Evolutionary conservation across 2,329 filamentous ascomycete species (phyloP).

Genomic region (Penicillium occitanis): DNA sequence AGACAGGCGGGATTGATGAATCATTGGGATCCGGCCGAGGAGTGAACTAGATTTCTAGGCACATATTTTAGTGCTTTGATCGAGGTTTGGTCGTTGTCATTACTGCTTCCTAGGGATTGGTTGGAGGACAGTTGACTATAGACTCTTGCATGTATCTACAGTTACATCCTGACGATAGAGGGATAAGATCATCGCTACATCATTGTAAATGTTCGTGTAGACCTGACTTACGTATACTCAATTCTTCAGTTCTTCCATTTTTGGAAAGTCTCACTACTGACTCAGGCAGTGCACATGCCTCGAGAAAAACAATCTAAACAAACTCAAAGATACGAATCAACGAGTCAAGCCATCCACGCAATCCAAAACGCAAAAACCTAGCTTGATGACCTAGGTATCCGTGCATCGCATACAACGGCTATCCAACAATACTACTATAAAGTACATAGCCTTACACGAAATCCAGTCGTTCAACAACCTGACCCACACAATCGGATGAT

Average conservation of each 20-base stretch:
- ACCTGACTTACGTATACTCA: background rate
- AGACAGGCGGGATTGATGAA: background rate
- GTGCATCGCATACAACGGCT: background rate
- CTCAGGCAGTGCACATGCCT: background rate
- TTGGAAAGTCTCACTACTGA: background rate
- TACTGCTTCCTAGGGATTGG: background rate
- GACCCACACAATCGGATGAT: constrained; percentile 6
- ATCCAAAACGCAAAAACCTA: background rate
- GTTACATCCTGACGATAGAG: background rate
- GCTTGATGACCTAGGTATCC: background rate
- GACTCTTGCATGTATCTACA: background rate
- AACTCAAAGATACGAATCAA: background rate
- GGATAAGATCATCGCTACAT: background rate
- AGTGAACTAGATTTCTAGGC: background rate
- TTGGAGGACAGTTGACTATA: background rate
- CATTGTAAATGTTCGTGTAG: background rate
- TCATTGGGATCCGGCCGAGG: background rate
- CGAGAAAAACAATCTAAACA: background rate
- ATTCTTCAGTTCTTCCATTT: background rate
- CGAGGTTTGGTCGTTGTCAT: no score
- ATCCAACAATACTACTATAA: background rate
- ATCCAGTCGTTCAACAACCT: background rate
- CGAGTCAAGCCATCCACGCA: background rate
- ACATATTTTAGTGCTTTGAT: background rate
- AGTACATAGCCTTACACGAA: background rate